These are phyloP conservation scores for Speleostelium caveatum DNA, from an alignment of 78 protist genomes.

Conservation along the genomic window DNA sequence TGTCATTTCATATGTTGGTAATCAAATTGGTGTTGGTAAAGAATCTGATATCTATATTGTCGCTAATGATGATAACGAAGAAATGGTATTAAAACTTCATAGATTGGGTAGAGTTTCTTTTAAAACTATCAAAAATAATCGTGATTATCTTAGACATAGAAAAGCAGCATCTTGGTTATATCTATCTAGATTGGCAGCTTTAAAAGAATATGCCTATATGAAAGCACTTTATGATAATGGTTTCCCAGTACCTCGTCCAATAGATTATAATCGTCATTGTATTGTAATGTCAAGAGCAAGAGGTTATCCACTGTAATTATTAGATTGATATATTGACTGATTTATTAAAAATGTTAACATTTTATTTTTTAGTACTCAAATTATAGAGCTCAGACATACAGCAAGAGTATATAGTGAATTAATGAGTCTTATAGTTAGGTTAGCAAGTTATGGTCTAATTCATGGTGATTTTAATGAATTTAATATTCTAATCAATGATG, in stretches of 20 bases:
- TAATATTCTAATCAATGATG: slow-evolving; percentile 94
- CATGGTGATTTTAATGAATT: slow-evolving; percentile 99
- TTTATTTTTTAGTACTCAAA: slow-evolving; percentile 46
- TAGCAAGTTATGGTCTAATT: slow-evolving; percentile 96
- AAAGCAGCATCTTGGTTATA: slow-evolving; percentile 95
- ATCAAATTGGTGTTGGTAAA: slow-evolving; percentile 98
- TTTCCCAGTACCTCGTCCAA: slow-evolving; percentile 97
- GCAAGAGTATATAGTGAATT: slow-evolving; percentile 71
- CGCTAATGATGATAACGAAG: slow-evolving; percentile 73
- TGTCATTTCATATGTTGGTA: slow-evolving; percentile 87
- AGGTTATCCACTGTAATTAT: slow-evolving; percentile 95
- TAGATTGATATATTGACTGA: background rate
- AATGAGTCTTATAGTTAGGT: slow-evolving; percentile 88
- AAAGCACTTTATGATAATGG: slow-evolving; percentile 91
- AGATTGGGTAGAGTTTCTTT: slow-evolving; percentile 98
- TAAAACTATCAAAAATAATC: slow-evolving; percentile 92
- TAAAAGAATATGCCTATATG: slow-evolving; percentile 98
- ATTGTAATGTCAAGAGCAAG: slow-evolving; percentile 94
- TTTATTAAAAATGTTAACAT: background rate
- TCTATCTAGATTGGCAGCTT: slow-evolving; percentile 96
- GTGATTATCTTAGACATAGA: slow-evolving; percentile 94
- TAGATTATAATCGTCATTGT: slow-evolving; percentile 95
- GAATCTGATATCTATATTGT: slow-evolving; percentile 95
- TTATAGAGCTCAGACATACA: slow-evolving; percentile 84
- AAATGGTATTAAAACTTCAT: slow-evolving; percentile 78